These are phyloP conservation scores for Aspergillus asperescens DNA, from an alignment of 495 filamentous ascomycete genomes.

Conservation along the genomic window DNA sequence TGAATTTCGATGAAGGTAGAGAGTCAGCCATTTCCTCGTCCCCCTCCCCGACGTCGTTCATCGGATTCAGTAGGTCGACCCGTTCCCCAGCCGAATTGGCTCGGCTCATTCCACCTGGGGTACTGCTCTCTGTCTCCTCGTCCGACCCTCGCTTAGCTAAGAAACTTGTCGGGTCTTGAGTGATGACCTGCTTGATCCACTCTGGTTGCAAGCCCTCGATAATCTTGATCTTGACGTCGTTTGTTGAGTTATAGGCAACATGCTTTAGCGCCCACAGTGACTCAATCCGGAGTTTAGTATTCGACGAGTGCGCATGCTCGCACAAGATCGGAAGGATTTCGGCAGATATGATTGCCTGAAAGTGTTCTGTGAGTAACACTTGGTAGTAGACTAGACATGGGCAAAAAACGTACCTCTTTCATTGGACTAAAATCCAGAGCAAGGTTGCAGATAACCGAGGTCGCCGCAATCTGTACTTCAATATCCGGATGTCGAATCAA, in stretches of 20 bases:
- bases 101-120: conserved; percentile 50
- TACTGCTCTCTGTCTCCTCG: conserved; percentile 33
- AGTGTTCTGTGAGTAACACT: conserved; percentile 4
- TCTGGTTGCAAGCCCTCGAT: conserved; percentile 69
- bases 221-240: conserved; percentile 65
- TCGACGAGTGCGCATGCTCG: conserved; percentile 73
- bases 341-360: conserved; percentile 63
- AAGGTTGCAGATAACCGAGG: conserved; percentile 75
- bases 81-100: conserved; percentile 61
- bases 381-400: neutral
- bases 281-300: conserved; percentile 66
- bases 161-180: conserved; percentile 35
- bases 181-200: conserved; percentile 76
- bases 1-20: conserved; percentile 39
- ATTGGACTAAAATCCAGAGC: conserved; percentile 84
- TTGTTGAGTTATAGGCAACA: conserved; percentile 61
- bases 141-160: conserved; percentile 32
- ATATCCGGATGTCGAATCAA: conserved; percentile 71
- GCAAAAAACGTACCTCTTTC: conserved; percentile 55
- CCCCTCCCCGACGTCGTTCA: conserved; percentile 48
- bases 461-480: conserved; percentile 81
- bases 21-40: conserved; percentile 62
- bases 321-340: conserved; percentile 77
- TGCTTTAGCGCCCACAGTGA: conserved; percentile 93
- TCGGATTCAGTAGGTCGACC: conserved; percentile 60